Percentiles rank a stretch among this genome's conserved stretches.
Evolutionary conservation across 2,329 filamentous ascomycete genomes (phyloP).

Genomic region (Penicillium sp.): DNA sequence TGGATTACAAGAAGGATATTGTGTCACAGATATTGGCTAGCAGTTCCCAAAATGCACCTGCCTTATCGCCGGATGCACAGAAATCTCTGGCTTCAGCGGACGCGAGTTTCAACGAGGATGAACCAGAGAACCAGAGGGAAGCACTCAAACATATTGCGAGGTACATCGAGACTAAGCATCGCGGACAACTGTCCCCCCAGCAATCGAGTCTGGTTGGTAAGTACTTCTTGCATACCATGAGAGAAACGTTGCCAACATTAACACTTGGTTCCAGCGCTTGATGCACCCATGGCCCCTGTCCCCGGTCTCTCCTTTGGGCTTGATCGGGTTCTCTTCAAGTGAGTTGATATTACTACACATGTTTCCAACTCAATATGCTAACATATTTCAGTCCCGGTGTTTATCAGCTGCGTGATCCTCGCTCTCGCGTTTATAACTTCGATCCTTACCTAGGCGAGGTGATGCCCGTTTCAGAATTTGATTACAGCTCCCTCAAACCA

Average conservation of each 20-base stretch:
- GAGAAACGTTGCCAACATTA: conserved; percentile 1
- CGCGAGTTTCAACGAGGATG: no score
- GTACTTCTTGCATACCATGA: not conserved
- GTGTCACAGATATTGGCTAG: not conserved
- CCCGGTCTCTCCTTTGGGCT: conserved; percentile 72
- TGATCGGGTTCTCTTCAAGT: conserved; percentile 91
- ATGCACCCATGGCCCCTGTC: conserved; percentile 53
- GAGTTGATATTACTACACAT: conserved; percentile 24
- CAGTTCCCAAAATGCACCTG: not conserved
- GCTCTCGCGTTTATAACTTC: conserved; percentile 91
- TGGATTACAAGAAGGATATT: not conserved
- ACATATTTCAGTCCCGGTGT: conserved; percentile 64
- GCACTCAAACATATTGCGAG: conserved; percentile 14
- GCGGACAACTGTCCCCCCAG: conserved; percentile 15
- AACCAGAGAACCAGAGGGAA: not conserved
- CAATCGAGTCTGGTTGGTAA: conserved; percentile 20
- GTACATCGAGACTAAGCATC: conserved; percentile 12
- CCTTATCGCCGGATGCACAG: not conserved
- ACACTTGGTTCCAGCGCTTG: conserved; percentile 31
- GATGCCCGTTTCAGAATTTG: conserved; percentile 91
- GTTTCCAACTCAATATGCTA: conserved; percentile 1
- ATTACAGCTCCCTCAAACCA: conserved; percentile 80
- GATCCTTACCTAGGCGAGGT: conserved; percentile 91
- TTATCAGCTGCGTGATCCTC: conserved; percentile 85
- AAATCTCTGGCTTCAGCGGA: not conserved